Base-by-base conservation (phyloP, 2,329 filamentous ascomycete species). In the Phyllosticta ampelicida region DNA sequence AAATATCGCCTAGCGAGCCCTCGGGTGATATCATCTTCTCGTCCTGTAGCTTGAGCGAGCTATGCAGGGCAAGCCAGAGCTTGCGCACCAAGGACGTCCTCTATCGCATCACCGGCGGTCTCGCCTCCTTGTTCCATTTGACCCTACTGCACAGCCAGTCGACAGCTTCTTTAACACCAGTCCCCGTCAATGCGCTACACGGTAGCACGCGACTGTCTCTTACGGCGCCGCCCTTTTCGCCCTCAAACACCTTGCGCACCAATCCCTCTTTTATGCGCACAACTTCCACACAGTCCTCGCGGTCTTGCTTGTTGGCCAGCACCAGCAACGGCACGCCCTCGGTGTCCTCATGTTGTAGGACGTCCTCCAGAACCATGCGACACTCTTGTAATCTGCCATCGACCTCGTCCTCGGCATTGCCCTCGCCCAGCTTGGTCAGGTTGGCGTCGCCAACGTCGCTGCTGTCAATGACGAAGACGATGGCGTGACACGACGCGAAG, bases 381-480 rank as follows among this genome's bases (percentile, higher is more conserved):
- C 94, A 97, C 77, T 99, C 94, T 51, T 91, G 89, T 50, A 97
- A 74, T 2, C 92, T 79, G 18, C 86, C 78, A 55, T 73, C 62
- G 36, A 71, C 66, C 23, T 71, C 64, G 5, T 61, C 59, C 9
- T 56, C 61, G 56, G 62, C 5, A 54, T 55, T 20, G 51, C 53
- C 59, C n/a, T 64, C 62, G 20, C 68, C 67, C 10, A 82, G 68
- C 2, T 75, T 74, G 5, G 77, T 74, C n/a, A 94, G 78, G 62
- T 85, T 83, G 36, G 88, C 87, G 73, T 96, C 87, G 9, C 91
- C 90, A 57, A 97, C 86, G 70, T 99, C 94, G 50, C 90, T 90
- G 71, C 87, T 92, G 75, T 99, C 94, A 67, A 99, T 90, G 61
- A 99, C 90, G 74, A 97, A 99, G 62, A 99, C 89, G 67, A 99